Conservation (phyloP, 2,329 filamentous ascomycete species). For the Chalaropsis thielavioides region DNA sequence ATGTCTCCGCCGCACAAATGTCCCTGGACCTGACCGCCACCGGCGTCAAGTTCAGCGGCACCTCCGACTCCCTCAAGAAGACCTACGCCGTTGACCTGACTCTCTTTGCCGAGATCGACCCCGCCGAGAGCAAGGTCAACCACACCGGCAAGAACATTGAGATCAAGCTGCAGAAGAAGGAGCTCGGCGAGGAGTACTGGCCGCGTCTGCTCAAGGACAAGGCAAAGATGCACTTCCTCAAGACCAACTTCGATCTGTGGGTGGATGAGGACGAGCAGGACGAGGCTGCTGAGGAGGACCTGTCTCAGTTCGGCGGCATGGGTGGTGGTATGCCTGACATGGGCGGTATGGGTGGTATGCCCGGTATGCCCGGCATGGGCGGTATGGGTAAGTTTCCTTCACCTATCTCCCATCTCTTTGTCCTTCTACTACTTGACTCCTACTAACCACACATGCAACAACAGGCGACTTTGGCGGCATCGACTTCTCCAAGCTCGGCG, state of each 20-base stretch:
- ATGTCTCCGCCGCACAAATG: constrained; percentile 60
- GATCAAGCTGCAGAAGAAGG: constrained; percentile 92
- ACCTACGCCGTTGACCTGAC: constrained; percentile 77
- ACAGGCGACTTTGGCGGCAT: constrained; percentile 66
- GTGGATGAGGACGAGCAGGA: constrained; percentile 98
- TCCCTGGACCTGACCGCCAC: constrained; percentile 73
- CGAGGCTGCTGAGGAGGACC: constrained; percentile 70
- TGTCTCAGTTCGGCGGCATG: constrained; percentile 53
- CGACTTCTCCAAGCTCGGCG: constrained; percentile 82
- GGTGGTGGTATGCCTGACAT: constrained; percentile 33
- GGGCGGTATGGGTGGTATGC: constrained; percentile 50
- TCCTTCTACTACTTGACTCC: not conserved
- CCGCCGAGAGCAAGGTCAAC: constrained; percentile 67
- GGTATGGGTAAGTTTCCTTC: constrained; percentile 27
- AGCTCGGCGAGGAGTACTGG: constrained; percentile 89
- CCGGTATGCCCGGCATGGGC: constrained; percentile 38
- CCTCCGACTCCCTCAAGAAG: constrained; percentile 69
- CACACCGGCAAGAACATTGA: constrained; percentile 81
- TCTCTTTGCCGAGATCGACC: constrained; percentile 83
- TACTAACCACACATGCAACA: not conserved
- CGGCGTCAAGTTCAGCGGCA: constrained; percentile 65
- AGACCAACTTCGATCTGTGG: constrained; percentile 99
- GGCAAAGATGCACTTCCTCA: constrained; percentile 86
- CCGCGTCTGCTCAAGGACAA: constrained; percentile 80
- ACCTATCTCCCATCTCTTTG: not conserved